Evolutionary conservation across 176 grass and related monocot genomes (phyloP), one percentile per base, ranked within the genome.

Genomic region (Musa acuminata): DNA sequence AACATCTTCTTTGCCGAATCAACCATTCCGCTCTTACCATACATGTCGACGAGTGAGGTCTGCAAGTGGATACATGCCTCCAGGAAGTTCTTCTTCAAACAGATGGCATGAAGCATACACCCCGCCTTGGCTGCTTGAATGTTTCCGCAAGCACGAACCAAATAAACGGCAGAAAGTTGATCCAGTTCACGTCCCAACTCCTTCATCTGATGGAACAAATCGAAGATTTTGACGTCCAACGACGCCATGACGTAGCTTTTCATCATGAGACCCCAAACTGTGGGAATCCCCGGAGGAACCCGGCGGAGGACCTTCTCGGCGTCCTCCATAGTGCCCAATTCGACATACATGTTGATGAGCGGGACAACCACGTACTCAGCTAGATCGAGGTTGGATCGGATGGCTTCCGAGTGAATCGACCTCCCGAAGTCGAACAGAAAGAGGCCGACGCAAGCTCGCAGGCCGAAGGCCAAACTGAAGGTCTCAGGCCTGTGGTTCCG

Each of bases 141-240:
- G 69, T 79, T 79, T 24, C 77, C 77, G 21, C 77, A 79, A 69
- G 77, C 77, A 29, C 65, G 64, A n/a, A 66, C 77, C 66, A 70
- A 57, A 12, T 66, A 79, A 35, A 69, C 66, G 4, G 77, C 77
- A 11, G 52, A 50, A 66, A 43, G 52, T 4, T 59, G 49, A 53
- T 80, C 57, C 16, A 80, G 35, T 20, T 52, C 19, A 48, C 63
- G 8, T 12, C 50, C 22, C 60, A 72, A 20, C n/a, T 53, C 49
- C 48, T 80, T 74, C 79, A 80, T 80, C 59, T 35, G 11, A 11
- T 19, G 20, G 14, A 80, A 72, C 9, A 73, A 13, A 19, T 48
- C 23, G 13, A 80, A 80, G 20, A 74, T 59, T 43, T 72, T 17
- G n/a, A 1, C 49, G 24, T 74, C 69, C 12, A n/a, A 9, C 9